Conservation (phyloP, 2,329 filamentous ascomycete species). For the Cladosporium sp. region DNA sequence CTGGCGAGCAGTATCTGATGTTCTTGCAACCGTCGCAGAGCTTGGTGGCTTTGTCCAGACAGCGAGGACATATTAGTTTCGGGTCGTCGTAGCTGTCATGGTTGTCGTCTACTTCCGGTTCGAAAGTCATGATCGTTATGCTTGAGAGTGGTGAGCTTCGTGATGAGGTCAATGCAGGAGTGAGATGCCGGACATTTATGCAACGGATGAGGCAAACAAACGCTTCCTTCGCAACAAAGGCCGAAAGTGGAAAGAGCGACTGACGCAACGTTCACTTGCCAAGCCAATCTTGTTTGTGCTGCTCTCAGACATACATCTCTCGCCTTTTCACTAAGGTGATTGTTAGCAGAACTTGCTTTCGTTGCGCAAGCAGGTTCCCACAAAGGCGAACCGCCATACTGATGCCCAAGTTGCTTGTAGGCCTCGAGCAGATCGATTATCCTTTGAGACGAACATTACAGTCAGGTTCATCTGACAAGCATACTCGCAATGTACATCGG, state of each 20-base stretch:
- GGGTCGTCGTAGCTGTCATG: too few species aligned
- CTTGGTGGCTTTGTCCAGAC: background rate
- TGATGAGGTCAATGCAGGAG: background rate
- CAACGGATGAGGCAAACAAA: background rate
- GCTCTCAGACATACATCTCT: background rate
- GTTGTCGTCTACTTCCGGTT: too few species aligned
- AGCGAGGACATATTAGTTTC: background rate
- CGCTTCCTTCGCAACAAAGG: background rate
- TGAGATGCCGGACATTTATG: background rate
- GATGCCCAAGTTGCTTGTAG: too few species aligned
- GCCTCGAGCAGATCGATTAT: too few species aligned
- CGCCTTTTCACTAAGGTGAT: background rate
- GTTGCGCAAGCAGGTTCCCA: too few species aligned
- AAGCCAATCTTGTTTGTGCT: too few species aligned
- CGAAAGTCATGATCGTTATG: background rate
- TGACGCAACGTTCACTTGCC: too few species aligned
- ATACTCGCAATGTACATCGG: too few species aligned
- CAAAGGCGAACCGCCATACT: too few species aligned
- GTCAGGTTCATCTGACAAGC: too few species aligned
- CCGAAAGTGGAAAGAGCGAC: background rate
- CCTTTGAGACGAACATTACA: too few species aligned
- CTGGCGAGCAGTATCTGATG: slow-evolving; percentile 11
- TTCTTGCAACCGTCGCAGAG: background rate
- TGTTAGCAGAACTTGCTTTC: too few species aligned
- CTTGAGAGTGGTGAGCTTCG: background rate